Base-by-base conservation (phyloP, 306 rosid genomes). In the Purshia tridentata region DNA sequence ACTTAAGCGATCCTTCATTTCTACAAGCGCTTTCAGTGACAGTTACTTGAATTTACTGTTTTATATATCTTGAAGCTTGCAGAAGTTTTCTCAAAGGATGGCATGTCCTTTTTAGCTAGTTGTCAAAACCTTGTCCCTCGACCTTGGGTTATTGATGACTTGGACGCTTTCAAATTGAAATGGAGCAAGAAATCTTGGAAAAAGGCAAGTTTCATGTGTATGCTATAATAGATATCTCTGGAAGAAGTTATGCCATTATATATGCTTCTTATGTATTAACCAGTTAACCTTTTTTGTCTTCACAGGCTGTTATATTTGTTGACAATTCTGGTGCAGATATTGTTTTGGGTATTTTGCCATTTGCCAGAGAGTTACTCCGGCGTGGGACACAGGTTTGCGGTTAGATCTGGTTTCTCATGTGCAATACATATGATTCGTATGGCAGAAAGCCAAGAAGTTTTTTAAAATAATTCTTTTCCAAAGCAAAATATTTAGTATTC, bases 281-380 rank as follows among this genome's bases (percentile, higher is more conserved):
- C 14, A 52, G 19, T 77, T 67, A 65, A 66, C 72, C 44, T 67
- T 54, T 64, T 7, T 56, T 46, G 16, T 29, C 50, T 47, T 47
- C 42, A 51, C 87, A 94, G 99, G 97, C 78, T 77, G 74, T 94
- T 77, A 91, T 94, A 78, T 94, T 94, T 88, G 96, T 94, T 18
- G 98, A 91, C 80, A 91, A 94, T 78, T 94, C 98, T 72, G 98
- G 98, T 81, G 97, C 98, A 41, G 98, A 94, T 84, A 79, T 94
- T 62, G 83, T 94, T 81, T 85, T 94, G 84, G 97, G 98, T 55
- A 94, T 94, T 76, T 78, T 94, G 64, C 98, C 98, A 52, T 94
- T 94, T 88, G 97, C 96, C 56, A 86, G 96, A 81, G 98, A 94
- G 83, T 86, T 94, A 75, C 92, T 94, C 72, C 88, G 84, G 51